Evolutionary conservation across 441 rosid species (phyloP), one percentile per base, ranked within the genome.

Genomic region (Geranium incanum): DNA sequence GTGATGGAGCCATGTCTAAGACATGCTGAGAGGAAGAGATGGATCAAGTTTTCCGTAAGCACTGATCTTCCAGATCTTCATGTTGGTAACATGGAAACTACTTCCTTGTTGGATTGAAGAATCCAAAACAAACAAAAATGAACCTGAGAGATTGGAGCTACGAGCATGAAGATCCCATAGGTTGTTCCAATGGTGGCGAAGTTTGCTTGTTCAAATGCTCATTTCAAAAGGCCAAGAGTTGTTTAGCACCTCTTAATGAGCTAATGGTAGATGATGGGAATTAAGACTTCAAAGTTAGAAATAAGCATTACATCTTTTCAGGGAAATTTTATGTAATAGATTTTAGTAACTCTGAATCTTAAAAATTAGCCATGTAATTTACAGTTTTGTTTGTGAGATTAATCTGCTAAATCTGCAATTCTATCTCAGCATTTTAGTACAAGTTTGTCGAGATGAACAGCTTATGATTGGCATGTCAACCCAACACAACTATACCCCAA

Each of bases 11-110:
- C 93, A 9, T 75, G 77, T 73, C 69, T 88, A 2, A 75, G 74
- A 68, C 76, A 78, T 69, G 73, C 73, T 48, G 89, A 88, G 80
- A 74, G 78, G 69, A 88, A 80, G 82, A 80, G 76, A 77, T 85
- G 85, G 87, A 16, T 87, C 69, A 81, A 68, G 74, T 86, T 85
- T 76, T 81, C 85, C 9, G 71, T 11, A 21, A 81, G 43, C 13
- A 62, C 85, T 57, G 76, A 82, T 57, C 81, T 81, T 37, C 72
- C 79, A 28, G 80, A 78, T 7, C 63, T 73, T 45, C 15, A 55
- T 6, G 63, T 57, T 57, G 63, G 63, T 57, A 57, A n/a, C 5
- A 6, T 21, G 0, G 63, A 57, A 57, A 57, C 23, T 8, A 57
- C 63, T 57, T 57, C 63, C 23, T 57, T 57, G 21, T 15, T 57